A percentile compares a stretch with the other conserved stretches of the same genome.
These are phyloP conservation scores for Raphanus hybrid DNA, from an alignment of 441 rosid species.

Conservation along the genomic window DNA sequence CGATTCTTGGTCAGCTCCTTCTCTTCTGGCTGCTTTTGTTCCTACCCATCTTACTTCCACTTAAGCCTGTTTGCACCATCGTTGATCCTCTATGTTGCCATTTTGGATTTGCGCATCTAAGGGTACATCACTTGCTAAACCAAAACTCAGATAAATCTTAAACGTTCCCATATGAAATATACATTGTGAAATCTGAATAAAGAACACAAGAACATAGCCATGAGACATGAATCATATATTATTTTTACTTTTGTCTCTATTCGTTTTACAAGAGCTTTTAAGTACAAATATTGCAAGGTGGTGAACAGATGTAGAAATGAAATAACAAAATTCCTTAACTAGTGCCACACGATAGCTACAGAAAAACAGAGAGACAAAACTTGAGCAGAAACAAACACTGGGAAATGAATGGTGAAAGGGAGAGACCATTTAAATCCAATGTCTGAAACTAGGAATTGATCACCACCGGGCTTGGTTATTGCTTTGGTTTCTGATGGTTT, in stretches of 20 bases:
- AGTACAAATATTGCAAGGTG: slow-evolving; percentile 29
- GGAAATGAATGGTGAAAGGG: neutral
- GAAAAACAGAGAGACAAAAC: slow-evolving; percentile 33
- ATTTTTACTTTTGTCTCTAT: slow-evolving; percentile 11
- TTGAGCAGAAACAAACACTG: slow-evolving; percentile 15
- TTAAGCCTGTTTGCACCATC: no score
- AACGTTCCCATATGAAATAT: slow-evolving; percentile 13
- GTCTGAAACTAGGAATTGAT: slow-evolving; percentile 41
- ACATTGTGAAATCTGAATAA: slow-evolving; percentile 15
- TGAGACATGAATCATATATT: slow-evolving; percentile 22
- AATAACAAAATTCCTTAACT: slow-evolving; percentile 32
- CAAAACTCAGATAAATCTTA: neutral
- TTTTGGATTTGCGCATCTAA: neutral
- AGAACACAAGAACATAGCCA: slow-evolving; percentile 20
- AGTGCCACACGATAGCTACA: slow-evolving; percentile 49
- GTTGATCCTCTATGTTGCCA: no score
- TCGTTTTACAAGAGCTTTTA: slow-evolving; percentile 28
- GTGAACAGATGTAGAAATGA: slow-evolving; percentile 23
- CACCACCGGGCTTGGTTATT: slow-evolving; percentile 26
- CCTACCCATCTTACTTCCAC: no score
- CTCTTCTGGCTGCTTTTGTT: no score
- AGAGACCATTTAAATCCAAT: slow-evolving; percentile 23
- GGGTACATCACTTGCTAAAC: slow-evolving; percentile 12
- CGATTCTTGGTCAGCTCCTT: no score
- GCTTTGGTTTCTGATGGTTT: slow-evolving; percentile 18